A percentile compares a stretch with the other conserved stretches of the same genome.
These are phyloP conservation scores for Sugiyamaella smithiae DNA, from an alignment of 805 yeast genomes.

Conservation along the genomic window DNA sequence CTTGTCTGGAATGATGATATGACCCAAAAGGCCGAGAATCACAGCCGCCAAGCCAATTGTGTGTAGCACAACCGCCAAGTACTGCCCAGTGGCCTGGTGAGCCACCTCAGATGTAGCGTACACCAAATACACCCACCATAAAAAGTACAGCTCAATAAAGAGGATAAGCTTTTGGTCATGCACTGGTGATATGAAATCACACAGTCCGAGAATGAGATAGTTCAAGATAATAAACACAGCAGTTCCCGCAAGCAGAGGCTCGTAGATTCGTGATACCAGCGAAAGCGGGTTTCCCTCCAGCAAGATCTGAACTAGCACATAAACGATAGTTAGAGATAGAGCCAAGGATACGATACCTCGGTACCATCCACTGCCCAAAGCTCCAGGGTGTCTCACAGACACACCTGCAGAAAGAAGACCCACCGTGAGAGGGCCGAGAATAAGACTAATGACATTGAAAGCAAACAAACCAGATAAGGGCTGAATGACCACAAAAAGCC, in stretches of 20 bases:
- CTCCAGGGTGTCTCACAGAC: slow-evolving; percentile 25
- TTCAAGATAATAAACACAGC: slow-evolving; percentile 52
- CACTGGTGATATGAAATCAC: slow-evolving; percentile 43
- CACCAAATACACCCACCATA: slow-evolving; percentile 57
- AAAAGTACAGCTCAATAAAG: slow-evolving; percentile 51
- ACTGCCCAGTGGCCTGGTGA: slow-evolving; percentile 48
- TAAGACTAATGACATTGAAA: slow-evolving; percentile 52
- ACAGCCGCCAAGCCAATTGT: slow-evolving; percentile 39
- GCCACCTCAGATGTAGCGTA: slow-evolving; percentile 50
- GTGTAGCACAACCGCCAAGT: slow-evolving; percentile 40
- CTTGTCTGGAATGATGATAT: slow-evolving; percentile 33
- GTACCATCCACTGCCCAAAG: slow-evolving; percentile 40
- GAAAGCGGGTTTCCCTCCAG: slow-evolving; percentile 45
- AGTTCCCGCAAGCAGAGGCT: slow-evolving; percentile 50
- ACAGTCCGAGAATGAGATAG: slow-evolving; percentile 52
- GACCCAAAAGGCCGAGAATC: slow-evolving; percentile 43
- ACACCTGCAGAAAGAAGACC: slow-evolving; percentile 48
- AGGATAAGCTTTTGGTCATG: slow-evolving; percentile 60
- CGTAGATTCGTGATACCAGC: slow-evolving; percentile 48
- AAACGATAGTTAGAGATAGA: slow-evolving; percentile 43
- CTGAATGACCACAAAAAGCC: slow-evolving; percentile 51
- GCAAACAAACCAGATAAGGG: slow-evolving; percentile 50
- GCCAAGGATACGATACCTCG: slow-evolving; percentile 36
- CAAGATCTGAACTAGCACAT: slow-evolving; percentile 41
- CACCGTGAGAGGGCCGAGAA: slow-evolving; percentile 53